Evolutionary conservation across 352 stramenopile species (phyloP).

Genomic region (Thraustotheca clavata): DNA sequence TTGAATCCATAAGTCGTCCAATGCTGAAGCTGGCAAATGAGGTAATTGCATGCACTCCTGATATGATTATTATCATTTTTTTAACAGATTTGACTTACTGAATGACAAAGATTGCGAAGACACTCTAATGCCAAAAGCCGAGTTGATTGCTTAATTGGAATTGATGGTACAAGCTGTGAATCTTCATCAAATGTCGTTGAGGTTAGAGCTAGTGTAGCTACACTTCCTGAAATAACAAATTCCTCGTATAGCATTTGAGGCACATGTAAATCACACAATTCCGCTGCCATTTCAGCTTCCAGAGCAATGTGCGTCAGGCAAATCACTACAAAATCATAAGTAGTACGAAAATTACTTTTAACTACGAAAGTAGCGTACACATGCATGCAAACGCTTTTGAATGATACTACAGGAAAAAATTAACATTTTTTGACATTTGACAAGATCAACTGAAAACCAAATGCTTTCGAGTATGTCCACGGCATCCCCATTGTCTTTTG

Average conservation of each 20-base stretch:
- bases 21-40: background rate
- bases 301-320: constrained; percentile 51
- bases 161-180: constrained; percentile 22
- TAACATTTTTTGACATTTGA: background rate
- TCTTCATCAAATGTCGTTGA: background rate
- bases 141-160: constrained; percentile 23
- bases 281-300: constrained; percentile 34
- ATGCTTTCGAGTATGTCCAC: constrained; percentile 35
- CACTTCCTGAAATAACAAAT: background rate
- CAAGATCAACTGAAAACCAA: constrained; percentile 20
- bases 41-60: constrained; percentile 18
- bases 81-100: constrained; percentile 15
- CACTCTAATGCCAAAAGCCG: constrained; percentile 34
- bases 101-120: constrained; percentile 42
- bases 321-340: constrained; percentile 28
- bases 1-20: constrained; percentile 3
- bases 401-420: background rate
- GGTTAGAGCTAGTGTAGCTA: background rate
- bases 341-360: background rate
- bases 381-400: background rate
- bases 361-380: background rate
- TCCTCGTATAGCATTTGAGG: constrained; percentile 28
- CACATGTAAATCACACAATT: constrained; percentile 34
- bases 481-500: constrained; percentile 34
- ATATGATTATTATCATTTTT: constrained; percentile 29